Evolutionary conservation across 2,329 filamentous ascomycete species (phyloP).

Genomic region (Didymella sp.): DNA sequence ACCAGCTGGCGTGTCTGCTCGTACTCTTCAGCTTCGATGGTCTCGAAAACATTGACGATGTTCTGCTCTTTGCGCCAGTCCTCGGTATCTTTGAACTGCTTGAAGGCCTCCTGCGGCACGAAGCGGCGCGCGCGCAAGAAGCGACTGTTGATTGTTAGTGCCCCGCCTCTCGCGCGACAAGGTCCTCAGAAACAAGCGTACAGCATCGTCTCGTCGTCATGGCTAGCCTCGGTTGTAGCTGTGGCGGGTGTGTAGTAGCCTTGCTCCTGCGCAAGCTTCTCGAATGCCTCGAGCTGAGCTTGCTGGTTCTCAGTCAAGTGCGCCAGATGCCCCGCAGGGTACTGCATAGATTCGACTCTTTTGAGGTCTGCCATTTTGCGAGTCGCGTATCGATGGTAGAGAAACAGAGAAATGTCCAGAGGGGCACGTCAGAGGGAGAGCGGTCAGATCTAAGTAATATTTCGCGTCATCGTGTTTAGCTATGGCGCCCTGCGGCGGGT

Average conservation of each 20-base stretch:
- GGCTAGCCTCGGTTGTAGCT: constrained; percentile 58
- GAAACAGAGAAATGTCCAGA: background rate
- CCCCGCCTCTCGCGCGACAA: constrained; percentile 22
- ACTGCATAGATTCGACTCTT: constrained; percentile 58
- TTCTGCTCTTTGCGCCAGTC: constrained; percentile 83
- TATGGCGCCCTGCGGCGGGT: constrained; percentile 32
- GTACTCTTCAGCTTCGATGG: constrained; percentile 84
- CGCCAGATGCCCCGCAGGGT: constrained; percentile 80
- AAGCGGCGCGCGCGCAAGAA: constrained; percentile 87
- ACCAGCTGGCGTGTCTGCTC: constrained; percentile 81
- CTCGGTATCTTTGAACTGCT: constrained; percentile 87
- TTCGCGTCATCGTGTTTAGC: constrained; percentile 34
- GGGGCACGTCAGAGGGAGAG: constrained; percentile 13
- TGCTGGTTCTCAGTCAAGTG: constrained; percentile 75
- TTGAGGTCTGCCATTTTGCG: constrained; percentile 44
- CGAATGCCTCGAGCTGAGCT: constrained; percentile 73
- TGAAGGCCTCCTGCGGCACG: constrained; percentile 75
- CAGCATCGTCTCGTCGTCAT: constrained; percentile 77
- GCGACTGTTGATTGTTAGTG: constrained; percentile 63
- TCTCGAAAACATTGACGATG: constrained; percentile 80
- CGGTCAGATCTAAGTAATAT: constrained; percentile 21
- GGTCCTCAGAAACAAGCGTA: constrained; percentile 50
- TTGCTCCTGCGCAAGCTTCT: constrained; percentile 68
- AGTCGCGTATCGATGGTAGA: background rate
- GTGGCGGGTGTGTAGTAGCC: constrained; percentile 65